Percentiles rank a stretch among this genome's conserved stretches.
These are phyloP conservation scores for Sugiyamaella chiloensis DNA, from an alignment of 805 yeast species.

Conservation along the genomic window DNA sequence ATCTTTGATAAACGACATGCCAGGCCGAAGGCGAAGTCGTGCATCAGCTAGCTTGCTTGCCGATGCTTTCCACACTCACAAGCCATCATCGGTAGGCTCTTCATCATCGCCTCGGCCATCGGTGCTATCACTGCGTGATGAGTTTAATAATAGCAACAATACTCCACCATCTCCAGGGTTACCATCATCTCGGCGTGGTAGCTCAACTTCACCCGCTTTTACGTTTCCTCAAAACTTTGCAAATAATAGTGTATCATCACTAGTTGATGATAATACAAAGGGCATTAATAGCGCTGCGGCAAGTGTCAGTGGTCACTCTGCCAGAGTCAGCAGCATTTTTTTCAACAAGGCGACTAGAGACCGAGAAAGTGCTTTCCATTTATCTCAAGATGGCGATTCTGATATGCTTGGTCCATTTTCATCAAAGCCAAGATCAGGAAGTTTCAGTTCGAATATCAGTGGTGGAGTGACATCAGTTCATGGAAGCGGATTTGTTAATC, in stretches of 20 bases:
- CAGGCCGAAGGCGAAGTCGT: constrained; percentile 8
- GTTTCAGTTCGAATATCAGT: constrained; percentile 14
- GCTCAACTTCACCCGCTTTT: constrained; percentile 8
- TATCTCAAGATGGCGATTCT: not conserved
- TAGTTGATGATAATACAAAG: not conserved
- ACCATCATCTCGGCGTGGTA: constrained; percentile 18
- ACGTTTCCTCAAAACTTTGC: not conserved
- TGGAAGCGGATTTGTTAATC: constrained; percentile 12
- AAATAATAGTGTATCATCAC: constrained; percentile 9
- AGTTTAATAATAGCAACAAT: not conserved
- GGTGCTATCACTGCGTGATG: constrained; percentile 14
- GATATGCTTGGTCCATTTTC: constrained; percentile 17
- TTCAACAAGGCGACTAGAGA: constrained; percentile 11
- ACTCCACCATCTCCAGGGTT: constrained; percentile 9
- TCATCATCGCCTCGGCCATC: constrained; percentile 21
- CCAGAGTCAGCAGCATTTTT: constrained; percentile 19
- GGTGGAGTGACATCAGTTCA: not conserved
- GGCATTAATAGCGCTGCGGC: not conserved
- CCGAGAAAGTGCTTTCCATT: not conserved
- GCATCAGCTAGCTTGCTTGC: constrained; percentile 19
- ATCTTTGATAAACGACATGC: constrained; percentile 17
- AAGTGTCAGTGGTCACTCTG: constrained; percentile 1
- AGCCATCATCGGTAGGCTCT: constrained; percentile 12
- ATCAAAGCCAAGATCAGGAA: constrained; percentile 22
- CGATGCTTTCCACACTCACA: constrained; percentile 11